Evolutionary conservation across 768 basidiomycete species (phyloP).

Genomic region (Termitomyces sp.): DNA sequence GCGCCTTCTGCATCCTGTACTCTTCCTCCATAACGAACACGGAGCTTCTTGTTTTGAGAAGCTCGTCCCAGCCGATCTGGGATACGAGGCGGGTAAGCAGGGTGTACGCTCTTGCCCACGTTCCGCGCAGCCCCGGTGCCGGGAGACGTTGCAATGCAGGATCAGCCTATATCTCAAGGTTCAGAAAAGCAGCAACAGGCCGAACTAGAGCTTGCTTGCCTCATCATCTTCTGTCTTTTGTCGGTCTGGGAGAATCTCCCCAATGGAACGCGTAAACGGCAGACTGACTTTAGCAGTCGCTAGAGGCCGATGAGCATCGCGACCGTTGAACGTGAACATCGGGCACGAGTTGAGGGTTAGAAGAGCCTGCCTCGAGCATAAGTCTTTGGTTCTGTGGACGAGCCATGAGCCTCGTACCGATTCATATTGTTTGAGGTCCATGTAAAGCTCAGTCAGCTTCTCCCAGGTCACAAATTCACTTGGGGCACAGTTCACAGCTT

Average conservation of each 20-base stretch:
- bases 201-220: conserved; percentile 30
- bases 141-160: conserved; percentile 92
- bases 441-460: conserved; percentile 92
- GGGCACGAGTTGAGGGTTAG: conserved; percentile 98
- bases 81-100: conserved; percentile 88
- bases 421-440: conserved; percentile 84
- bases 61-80: conserved; percentile 98
- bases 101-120: conserved; percentile 92
- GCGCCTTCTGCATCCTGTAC: conserved; percentile 93
- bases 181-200: background rate
- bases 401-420: conserved; percentile 36
- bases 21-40: conserved; percentile 99
- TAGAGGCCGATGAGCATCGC: conserved; percentile 85
- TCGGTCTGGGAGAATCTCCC: conserved; percentile 85
- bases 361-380: conserved; percentile 46
- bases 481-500: conserved; percentile 97
- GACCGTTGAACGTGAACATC: conserved; percentile 99
- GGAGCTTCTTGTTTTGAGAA: conserved; percentile 86
- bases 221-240: conserved; percentile 82
- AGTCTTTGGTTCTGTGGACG: background rate
- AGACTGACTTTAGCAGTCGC: conserved; percentile 77
- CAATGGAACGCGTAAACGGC: conserved; percentile 80
- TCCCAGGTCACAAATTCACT: conserved; percentile 99
- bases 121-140: conserved; percentile 89
- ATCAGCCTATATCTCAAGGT: conserved; percentile 56